Evolutionary conservation across 352 stramenopile genomes (phyloP).

Genomic region (Phytopythium ostracodes): DNA sequence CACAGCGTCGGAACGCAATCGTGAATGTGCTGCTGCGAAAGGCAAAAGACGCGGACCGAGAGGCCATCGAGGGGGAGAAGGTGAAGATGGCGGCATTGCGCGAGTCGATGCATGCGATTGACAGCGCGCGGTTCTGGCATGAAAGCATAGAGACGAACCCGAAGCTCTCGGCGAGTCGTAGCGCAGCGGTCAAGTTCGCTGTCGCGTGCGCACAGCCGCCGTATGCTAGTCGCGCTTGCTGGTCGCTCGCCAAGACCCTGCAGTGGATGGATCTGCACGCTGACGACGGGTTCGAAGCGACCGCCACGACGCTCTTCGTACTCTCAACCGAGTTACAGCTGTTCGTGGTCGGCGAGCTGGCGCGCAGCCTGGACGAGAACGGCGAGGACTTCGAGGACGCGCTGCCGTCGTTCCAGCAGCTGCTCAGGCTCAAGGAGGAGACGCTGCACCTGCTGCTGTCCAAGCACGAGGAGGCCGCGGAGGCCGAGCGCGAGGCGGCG

Average conservation of each 20-base stretch:
- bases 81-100: constrained; percentile 13
- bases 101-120: constrained; percentile 30
- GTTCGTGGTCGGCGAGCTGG: constrained; percentile 39
- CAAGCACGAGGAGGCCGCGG: constrained; percentile 35
- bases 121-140: constrained; percentile 59
- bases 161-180: constrained; percentile 14
- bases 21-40: constrained; percentile 21
- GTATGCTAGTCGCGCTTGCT: constrained; percentile 30
- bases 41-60: neutral
- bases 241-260: constrained; percentile 37
- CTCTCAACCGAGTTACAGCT: constrained; percentile 38
- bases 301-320: constrained; percentile 42
- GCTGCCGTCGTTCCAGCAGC: constrained; percentile 29
- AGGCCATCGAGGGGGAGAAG: constrained; percentile 1
- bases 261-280: constrained; percentile 61
- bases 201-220: constrained; percentile 17
- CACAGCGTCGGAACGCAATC: constrained; percentile 36
- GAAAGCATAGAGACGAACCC: constrained; percentile 31
- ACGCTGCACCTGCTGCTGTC: constrained; percentile 55
- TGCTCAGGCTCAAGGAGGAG: constrained; percentile 55
- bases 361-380: constrained; percentile 15
- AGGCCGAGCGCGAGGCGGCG: constrained; percentile 14
- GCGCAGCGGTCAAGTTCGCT: constrained; percentile 26
- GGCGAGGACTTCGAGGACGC: constrained; percentile 32
- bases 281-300: constrained; percentile 33